Evolutionary conservation across 805 yeast genomes (phyloP).

Genomic region (Yarrowia hollandica): DNA sequence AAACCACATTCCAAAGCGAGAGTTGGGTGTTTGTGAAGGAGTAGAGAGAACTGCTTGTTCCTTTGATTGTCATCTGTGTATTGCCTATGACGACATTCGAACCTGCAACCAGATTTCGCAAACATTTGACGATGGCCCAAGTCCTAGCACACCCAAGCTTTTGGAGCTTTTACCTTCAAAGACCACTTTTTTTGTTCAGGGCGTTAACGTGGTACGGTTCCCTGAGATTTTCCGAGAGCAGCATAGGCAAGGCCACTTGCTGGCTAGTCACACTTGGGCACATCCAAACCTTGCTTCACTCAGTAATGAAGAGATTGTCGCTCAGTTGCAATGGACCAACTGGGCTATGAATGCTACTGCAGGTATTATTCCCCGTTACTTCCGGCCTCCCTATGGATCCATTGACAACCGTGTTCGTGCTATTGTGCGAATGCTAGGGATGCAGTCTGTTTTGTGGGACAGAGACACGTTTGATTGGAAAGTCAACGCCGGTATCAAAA

Average conservation of each 20-base stretch:
- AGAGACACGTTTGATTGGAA: conserved; percentile 91
- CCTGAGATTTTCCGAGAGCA: conserved; percentile 70
- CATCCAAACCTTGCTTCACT: conserved; percentile 81
- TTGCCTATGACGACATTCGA: conserved; percentile 69
- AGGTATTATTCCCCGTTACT: conserved; percentile 83
- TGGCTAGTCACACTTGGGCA: conserved; percentile 92
- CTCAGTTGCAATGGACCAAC: conserved; percentile 90
- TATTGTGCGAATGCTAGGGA: conserved; percentile 78
- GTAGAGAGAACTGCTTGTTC: conserved; percentile 62
- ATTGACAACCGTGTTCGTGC: conserved; percentile 81
- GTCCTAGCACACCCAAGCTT: conserved; percentile 64
- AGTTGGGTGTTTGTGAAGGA: conserved; percentile 55
- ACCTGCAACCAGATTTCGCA: conserved; percentile 77
- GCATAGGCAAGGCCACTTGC: conserved; percentile 64
- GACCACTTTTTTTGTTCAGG: conserved; percentile 83
- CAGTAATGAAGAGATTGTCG: conserved; percentile 76
- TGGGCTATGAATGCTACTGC: conserved; percentile 99
- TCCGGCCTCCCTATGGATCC: conserved; percentile 96
- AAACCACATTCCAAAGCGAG: conserved; percentile 40
- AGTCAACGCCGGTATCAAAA: conserved; percentile 53
- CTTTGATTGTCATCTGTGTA: conserved; percentile 82
- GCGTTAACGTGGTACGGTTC: conserved; percentile 71
- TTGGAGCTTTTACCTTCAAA: conserved; percentile 52
- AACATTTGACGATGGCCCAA: conserved; percentile 95
- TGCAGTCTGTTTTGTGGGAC: conserved; percentile 89